A percentile compares a stretch with the other conserved stretches of the same genome.
Evolutionary conservation across 2,329 filamentous ascomycete species (phyloP).

Genomic region (Calcarisporium arbuscula): DNA sequence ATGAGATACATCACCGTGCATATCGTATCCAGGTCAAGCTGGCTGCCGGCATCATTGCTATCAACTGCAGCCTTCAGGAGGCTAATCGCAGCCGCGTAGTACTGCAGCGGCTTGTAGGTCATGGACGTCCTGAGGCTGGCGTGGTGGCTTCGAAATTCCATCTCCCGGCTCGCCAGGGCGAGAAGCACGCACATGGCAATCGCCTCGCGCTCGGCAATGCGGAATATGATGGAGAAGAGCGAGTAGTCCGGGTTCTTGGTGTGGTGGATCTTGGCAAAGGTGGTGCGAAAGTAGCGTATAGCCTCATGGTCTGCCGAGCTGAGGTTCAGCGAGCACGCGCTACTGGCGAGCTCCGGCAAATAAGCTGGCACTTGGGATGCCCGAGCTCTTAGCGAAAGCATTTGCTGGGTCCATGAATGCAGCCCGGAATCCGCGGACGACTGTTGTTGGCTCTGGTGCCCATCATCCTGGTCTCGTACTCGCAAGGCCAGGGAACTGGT

Average conservation of each 20-base stretch:
- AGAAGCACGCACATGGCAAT: conserved; percentile 31
- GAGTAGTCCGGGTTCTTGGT: conserved; percentile 30
- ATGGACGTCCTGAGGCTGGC: conserved; percentile 5
- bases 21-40: conserved; percentile 22
- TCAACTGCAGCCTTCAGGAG: conserved; percentile 23
- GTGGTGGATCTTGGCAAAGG: conserved; percentile 26
- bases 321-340: conserved; percentile 18
- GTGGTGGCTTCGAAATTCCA: conserved; percentile 18
- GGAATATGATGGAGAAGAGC: conserved; percentile 27
- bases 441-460: too few relatives aligned
- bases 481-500: too few relatives aligned
- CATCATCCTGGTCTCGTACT: too few relatives aligned
- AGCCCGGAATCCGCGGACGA: too few relatives aligned
- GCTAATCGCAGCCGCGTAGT: conserved; percentile 25
- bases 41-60: conserved; percentile 9
- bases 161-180: conserved; percentile 23
- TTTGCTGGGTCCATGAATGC: too few relatives aligned
- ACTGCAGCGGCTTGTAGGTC: conserved; percentile 15
- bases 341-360: conserved; percentile 10
- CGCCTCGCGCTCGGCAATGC: conserved; percentile 22
- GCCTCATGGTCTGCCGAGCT: conserved; percentile 25
- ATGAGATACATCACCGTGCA: conserved; percentile 27
- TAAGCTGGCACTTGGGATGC: conserved; percentile 5
- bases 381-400: too few relatives aligned
- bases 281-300: conserved; percentile 28